Conservation (phyloP, 2,329 filamentous ascomycete species). For the Ceratocystis eucalypticola region DNA sequence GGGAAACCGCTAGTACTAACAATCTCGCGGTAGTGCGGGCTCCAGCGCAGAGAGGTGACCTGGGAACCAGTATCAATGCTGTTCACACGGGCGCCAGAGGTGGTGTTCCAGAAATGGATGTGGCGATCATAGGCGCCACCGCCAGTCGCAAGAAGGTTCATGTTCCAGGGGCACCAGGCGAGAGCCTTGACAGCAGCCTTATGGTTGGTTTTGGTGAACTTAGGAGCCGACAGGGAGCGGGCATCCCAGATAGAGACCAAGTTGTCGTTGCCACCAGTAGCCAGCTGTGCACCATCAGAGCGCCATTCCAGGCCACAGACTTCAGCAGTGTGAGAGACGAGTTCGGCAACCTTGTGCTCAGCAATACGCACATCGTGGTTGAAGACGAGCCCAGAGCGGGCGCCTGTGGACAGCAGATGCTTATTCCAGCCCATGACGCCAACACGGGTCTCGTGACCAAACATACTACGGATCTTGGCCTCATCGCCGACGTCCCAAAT, state of each 20-base stretch:
- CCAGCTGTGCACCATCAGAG: slow-evolving; percentile 87
- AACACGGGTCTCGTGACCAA: slow-evolving; percentile 89
- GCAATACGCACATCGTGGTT: slow-evolving; percentile 98
- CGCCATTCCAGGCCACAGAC: slow-evolving; percentile 98
- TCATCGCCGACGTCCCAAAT: slow-evolving; percentile 98
- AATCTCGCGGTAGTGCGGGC: slow-evolving; percentile 92
- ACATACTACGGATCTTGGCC: slow-evolving; percentile 95
- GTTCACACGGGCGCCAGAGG: slow-evolving; percentile 92
- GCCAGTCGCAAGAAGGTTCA: slow-evolving; percentile 90
- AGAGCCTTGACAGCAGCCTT: slow-evolving; percentile 97
- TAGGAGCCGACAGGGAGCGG: slow-evolving; percentile 79
- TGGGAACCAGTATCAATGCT: slow-evolving; percentile 97
- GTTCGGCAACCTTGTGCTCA: slow-evolving; percentile 94
- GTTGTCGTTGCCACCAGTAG: slow-evolving; percentile 97
- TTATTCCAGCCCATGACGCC: slow-evolving; percentile 99
- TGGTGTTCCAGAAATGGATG: slow-evolving; percentile 99
- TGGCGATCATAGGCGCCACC: slow-evolving; percentile 93
- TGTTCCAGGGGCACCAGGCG: slow-evolving; percentile 97
- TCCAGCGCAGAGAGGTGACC: slow-evolving; percentile 93
- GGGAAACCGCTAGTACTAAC: slow-evolving; percentile 96
- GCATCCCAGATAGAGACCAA: slow-evolving; percentile 98
- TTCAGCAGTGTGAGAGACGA: slow-evolving; percentile 92
- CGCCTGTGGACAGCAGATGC: slow-evolving; percentile 88
- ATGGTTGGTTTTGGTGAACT: slow-evolving; percentile 99
- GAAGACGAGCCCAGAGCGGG: slow-evolving; percentile 86